A percentile compares a stretch with the other conserved stretches of the same genome.
Evolutionary conservation across 257 asterid genomes (phyloP).

Genomic region (Jaltomata sinuosa): DNA sequence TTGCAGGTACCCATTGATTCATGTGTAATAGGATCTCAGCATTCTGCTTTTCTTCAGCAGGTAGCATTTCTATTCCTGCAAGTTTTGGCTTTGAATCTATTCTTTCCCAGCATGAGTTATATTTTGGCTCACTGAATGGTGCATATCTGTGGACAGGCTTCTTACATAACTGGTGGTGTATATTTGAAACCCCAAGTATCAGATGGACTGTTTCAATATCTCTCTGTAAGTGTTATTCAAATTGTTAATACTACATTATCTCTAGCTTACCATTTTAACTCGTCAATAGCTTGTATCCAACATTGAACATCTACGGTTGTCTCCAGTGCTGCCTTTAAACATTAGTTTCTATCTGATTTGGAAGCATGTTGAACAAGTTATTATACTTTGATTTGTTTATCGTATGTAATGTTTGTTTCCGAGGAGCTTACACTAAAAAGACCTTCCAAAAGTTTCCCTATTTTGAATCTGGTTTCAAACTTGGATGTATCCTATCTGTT

Average conservation of each 20-base stretch:
- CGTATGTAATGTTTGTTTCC: background rate
- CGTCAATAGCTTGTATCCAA: background rate
- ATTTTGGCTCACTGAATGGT: slow-evolving; percentile 9
- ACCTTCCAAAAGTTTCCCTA: background rate
- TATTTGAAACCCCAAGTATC: slow-evolving; percentile 75
- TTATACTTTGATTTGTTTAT: background rate
- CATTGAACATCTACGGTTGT: background rate
- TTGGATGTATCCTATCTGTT: background rate
- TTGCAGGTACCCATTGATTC: slow-evolving; percentile 86
- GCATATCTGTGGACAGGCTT: slow-evolving; percentile 47
- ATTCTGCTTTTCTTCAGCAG: slow-evolving; percentile 98
- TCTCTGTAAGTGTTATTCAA: slow-evolving; percentile 41
- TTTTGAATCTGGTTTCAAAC: background rate
- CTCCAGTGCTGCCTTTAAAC: background rate
- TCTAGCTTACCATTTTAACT: background rate
- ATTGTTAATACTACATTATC: background rate
- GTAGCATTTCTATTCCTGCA: slow-evolving; percentile 22
- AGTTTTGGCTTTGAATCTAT: background rate
- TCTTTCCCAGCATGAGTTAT: background rate
- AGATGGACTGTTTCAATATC: slow-evolving; percentile 82
- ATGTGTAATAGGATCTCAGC: slow-evolving; percentile 73
- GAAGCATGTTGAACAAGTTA: background rate
- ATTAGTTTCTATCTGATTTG: background rate
- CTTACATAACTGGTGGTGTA: slow-evolving; percentile 81
- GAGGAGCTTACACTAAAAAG: background rate